Percentiles rank a stretch among this genome's conserved stretches.
Conservation (phyloP, 1,139 yeast species). For the Hemisphaericaspora subhashii region DNA sequence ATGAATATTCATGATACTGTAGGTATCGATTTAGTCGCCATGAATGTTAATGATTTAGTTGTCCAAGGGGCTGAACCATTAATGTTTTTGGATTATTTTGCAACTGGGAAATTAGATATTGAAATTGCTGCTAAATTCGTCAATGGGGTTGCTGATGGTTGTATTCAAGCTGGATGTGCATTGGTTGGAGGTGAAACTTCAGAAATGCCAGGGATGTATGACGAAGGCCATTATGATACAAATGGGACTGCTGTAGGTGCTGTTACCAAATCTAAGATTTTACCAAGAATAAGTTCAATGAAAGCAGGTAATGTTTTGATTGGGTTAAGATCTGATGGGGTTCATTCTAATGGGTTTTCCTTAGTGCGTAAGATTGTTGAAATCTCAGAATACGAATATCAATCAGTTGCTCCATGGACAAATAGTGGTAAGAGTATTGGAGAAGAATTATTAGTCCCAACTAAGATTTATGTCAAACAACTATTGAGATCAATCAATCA, state of each 20-base stretch:
- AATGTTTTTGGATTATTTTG: conserved; percentile 93
- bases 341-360: conserved; percentile 96
- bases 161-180: conserved; percentile 95
- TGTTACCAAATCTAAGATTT: conserved; percentile 72
- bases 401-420: conserved; percentile 82
- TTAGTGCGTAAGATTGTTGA: conserved; percentile 93
- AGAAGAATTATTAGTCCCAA: conserved; percentile 82
- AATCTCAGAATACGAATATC: conserved; percentile 64
- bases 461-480: conserved; percentile 92
- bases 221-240: conserved; percentile 93
- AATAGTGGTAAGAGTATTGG: conserved; percentile 72
- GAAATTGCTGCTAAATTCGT: conserved; percentile 86
- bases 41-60: conserved; percentile 96
- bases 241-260: conserved; percentile 99
- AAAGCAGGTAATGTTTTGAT: conserved; percentile 74
- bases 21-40: conserved; percentile 97
- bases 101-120: conserved; percentile 88
- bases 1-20: conserved; percentile 90
- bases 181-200: conserved; percentile 98
- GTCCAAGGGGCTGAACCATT: conserved; percentile 99
- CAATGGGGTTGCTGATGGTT: conserved; percentile 94
- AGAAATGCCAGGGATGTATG: conserved; percentile 99
- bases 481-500: conserved; percentile 71
- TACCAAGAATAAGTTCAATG: conserved; percentile 73
- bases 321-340: conserved; percentile 88